A percentile compares a stretch with the other conserved stretches of the same genome.
phyloP scores from a whole-genome alignment of 2,329 filamentous ascomycete genomes.

The Ceratocystis eucalypticola region DNA sequence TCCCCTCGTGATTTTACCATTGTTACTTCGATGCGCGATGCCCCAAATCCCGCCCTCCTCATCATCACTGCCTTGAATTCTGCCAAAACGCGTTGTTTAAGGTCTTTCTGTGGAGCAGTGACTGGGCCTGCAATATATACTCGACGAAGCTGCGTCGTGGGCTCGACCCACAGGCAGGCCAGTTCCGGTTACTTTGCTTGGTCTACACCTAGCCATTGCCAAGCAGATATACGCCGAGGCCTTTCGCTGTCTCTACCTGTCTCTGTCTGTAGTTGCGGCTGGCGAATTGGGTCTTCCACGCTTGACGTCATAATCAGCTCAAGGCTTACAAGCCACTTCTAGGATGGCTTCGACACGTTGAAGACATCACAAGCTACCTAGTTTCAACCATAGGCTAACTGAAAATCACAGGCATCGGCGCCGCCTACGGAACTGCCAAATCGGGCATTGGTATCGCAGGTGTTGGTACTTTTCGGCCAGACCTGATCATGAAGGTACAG shows the following conservation, averaged over 20 bases:
- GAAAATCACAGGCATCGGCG: slow-evolving; percentile 43
- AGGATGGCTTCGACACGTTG: background rate
- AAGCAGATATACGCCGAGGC: background rate
- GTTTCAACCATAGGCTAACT: background rate
- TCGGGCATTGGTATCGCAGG: slow-evolving; percentile 79
- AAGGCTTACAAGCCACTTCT: background rate
- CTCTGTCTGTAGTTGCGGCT: background rate
- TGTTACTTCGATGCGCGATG: background rate
- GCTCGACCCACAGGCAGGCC: background rate
- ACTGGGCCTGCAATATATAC: background rate
- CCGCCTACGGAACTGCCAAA: slow-evolving; percentile 78
- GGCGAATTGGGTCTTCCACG: background rate
- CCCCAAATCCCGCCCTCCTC: background rate
- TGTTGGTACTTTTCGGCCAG: slow-evolving; percentile 70
- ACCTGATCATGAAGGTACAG: slow-evolving; percentile 78
- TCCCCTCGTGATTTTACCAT: slow-evolving; percentile 16
- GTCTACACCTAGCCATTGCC: background rate
- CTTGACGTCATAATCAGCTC: background rate
- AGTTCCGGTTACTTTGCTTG: background rate
- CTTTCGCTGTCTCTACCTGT: background rate
- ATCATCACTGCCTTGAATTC: background rate
- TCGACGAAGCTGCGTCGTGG: background rate
- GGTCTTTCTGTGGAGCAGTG: background rate
- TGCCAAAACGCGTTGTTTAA: background rate
- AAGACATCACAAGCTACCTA: background rate